phyloP scores from a whole-genome alignment of 2,329 filamentous ascomycete species.

The Chrysosphaeria jannelii region DNA sequence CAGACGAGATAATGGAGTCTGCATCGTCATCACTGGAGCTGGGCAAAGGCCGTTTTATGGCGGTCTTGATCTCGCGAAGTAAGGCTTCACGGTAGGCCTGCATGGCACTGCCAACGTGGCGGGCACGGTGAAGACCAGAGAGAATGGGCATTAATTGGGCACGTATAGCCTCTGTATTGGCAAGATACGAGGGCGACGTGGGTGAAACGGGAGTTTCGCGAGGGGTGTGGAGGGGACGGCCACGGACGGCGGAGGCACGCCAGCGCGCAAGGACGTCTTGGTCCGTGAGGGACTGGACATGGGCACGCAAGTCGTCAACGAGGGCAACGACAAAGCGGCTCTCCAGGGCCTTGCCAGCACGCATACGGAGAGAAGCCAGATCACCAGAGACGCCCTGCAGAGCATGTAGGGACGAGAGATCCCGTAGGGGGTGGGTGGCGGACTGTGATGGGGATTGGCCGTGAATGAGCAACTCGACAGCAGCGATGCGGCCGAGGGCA shows the following conservation, averaged over 20 bases:
- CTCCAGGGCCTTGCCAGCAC: constrained; percentile 72
- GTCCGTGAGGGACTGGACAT: constrained; percentile 40
- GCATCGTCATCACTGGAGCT: constrained; percentile 87
- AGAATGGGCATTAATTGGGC: constrained; percentile 39
- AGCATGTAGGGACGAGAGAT: constrained; percentile 49
- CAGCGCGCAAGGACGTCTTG: constrained; percentile 58
- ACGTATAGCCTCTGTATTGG: constrained; percentile 39
- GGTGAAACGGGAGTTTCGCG: constrained; percentile 40
- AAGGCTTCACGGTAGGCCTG: constrained; percentile 58
- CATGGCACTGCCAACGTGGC: constrained; percentile 55
- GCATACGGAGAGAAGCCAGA: constrained; percentile 41
- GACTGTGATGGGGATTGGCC: constrained; percentile 21
- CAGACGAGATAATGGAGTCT: constrained; percentile 51
- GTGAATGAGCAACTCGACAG: constrained; percentile 49
- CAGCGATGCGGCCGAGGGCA: constrained; percentile 48
- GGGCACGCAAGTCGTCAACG: constrained; percentile 49
- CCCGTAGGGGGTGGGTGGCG: constrained; percentile 15
- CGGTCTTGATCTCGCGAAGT: constrained; percentile 54
- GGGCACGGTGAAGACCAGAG: constrained; percentile 50
- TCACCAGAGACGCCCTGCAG: constrained; percentile 56
- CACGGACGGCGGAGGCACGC: constrained; percentile 45
- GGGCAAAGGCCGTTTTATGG: constrained; percentile 63
- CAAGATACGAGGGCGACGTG: constrained; percentile 48
- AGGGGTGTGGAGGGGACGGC: constrained; percentile 30
- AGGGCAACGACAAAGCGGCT: constrained; percentile 48